Evolutionary conservation across 345 rosid genomes (phyloP).

Genomic region (Arabidopsis suecica): DNA sequence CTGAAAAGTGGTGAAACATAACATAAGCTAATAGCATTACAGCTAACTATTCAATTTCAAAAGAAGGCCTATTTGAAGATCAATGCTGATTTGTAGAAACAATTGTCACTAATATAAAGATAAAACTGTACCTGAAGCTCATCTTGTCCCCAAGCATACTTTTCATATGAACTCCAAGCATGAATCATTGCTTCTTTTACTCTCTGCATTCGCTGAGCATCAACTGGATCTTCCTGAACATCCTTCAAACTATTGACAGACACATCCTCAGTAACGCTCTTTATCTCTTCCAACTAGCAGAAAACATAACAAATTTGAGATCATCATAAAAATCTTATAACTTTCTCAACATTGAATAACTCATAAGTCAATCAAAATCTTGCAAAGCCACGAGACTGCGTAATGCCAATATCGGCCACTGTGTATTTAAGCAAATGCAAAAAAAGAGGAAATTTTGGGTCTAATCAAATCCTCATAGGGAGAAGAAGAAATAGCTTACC

Average conservation of each 20-base stretch:
- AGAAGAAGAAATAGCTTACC: slow-evolving; percentile 31
- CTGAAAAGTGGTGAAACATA: background rate
- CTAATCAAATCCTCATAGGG: background rate
- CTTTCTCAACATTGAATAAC: background rate
- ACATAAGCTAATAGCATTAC: slow-evolving; percentile 8
- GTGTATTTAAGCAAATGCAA: background rate
- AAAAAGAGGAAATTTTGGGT: background rate
- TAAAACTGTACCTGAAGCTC: slow-evolving; percentile 80
- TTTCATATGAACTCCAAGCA: slow-evolving; percentile 96
- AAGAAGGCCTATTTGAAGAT: background rate
- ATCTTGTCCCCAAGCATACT: slow-evolving; percentile 95
- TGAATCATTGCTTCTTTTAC: slow-evolving; percentile 96
- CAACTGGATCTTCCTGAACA: slow-evolving; percentile 65
- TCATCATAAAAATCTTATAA: background rate
- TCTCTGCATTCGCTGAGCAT: slow-evolving; percentile 73
- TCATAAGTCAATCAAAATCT: background rate
- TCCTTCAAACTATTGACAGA: slow-evolving; percentile 35
- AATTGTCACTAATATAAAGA: background rate
- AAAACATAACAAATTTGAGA: slow-evolving; percentile 11
- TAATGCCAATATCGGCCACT: background rate
- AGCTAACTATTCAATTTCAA: slow-evolving; percentile 3
- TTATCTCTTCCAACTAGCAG: slow-evolving; percentile 60
- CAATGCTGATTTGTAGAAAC: background rate
- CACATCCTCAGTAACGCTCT: slow-evolving; percentile 42
- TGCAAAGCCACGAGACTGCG: background rate